A percentile compares a stretch with the other conserved stretches of the same genome.
phyloP scores from a whole-genome alignment of 805 yeast genomes.

The Peterozyma toletana region DNA sequence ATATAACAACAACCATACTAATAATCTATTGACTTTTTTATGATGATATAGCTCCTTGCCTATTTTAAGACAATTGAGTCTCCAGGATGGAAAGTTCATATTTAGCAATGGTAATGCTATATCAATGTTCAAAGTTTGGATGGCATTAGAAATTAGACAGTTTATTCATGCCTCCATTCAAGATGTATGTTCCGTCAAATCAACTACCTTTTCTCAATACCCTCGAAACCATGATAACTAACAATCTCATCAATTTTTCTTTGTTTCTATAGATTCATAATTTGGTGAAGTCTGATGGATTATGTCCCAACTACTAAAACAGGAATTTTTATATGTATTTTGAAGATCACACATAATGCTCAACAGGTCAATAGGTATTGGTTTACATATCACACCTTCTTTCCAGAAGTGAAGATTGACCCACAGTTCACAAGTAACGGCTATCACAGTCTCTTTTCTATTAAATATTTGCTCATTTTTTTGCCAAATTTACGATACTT shows the following conservation, averaged over 20 bases:
- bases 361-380: too few relatives aligned
- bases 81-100: constrained; percentile 57
- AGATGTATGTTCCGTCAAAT: constrained; percentile 43
- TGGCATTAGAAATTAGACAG: constrained; percentile 83
- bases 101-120: constrained; percentile 51
- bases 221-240: constrained; percentile 7
- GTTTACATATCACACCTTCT: too few relatives aligned
- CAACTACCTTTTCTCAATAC: not conserved
- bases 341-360: too few relatives aligned
- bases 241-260: constrained; percentile 1
- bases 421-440: too few relatives aligned
- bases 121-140: constrained; percentile 86
- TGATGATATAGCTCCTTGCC: constrained; percentile 61
- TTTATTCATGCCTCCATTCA: constrained; percentile 77
- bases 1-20: constrained; percentile 11
- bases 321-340: not conserved
- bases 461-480: too few relatives aligned
- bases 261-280: constrained; percentile 28
- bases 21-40: constrained; percentile 6
- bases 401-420: too few relatives aligned
- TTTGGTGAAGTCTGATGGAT: constrained; percentile 55
- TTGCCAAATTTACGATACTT: too few relatives aligned
- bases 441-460: too few relatives aligned
- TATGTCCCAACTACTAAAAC: constrained; percentile 53
- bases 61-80: constrained; percentile 73